phyloP scores from a whole-genome alignment of 805 yeast species.

The Kurtzmaniella fragi region DNA sequence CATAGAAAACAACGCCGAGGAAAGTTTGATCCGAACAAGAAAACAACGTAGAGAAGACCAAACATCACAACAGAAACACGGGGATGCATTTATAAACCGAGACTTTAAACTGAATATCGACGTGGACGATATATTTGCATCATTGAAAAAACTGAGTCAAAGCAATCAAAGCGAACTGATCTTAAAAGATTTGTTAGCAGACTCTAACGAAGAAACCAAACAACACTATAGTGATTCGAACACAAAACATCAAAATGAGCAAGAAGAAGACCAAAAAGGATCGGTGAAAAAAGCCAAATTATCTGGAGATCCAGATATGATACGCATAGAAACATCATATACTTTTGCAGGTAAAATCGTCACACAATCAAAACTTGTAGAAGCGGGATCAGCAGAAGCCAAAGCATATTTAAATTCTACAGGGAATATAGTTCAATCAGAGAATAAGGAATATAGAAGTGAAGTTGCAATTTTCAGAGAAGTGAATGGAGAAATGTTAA shows the following conservation, averaged over 20 bases:
- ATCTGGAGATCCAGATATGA: constrained; percentile 38
- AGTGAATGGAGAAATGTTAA: constrained; percentile 29
- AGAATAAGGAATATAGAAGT: constrained; percentile 15
- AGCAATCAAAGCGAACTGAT: neutral
- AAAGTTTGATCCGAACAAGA: constrained; percentile 64
- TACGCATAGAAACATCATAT: constrained; percentile 71
- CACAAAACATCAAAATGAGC: constrained; percentile 3
- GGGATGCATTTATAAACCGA: constrained; percentile 52
- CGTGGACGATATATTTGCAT: constrained; percentile 28
- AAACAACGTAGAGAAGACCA: constrained; percentile 49
- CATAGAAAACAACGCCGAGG: constrained; percentile 43
- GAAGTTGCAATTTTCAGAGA: constrained; percentile 31
- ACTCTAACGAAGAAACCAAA: neutral
- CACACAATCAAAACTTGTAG: constrained; percentile 75
- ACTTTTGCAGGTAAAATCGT: constrained; percentile 86
- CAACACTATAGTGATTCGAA: no score
- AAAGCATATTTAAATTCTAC: constrained; percentile 67
- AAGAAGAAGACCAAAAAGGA: constrained; percentile 5
- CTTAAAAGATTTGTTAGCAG: neutral
- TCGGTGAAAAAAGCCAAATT: constrained; percentile 11
- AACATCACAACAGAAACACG: constrained; percentile 10
- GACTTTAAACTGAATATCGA: constrained; percentile 39
- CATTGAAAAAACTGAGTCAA: constrained; percentile 15
- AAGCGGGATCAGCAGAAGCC: constrained; percentile 78
- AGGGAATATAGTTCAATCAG: constrained; percentile 21